Evolutionary conservation across 106 monocot species (phyloP).

Genomic region (Vanilla planifolia): DNA sequence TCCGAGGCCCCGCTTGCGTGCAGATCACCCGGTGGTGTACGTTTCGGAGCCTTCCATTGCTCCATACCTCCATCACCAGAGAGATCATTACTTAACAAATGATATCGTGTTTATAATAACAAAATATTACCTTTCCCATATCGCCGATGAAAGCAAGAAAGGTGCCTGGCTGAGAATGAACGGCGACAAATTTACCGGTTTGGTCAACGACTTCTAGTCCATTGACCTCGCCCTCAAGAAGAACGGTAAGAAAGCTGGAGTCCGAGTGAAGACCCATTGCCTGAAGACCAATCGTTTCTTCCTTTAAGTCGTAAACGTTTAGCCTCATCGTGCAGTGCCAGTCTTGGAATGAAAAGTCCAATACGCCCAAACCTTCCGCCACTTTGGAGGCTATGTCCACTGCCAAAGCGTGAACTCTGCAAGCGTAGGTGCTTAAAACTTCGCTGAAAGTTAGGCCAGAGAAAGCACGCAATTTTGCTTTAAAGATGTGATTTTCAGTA

Average conservation of each 20-base stretch:
- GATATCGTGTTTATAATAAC: too few relatives aligned
- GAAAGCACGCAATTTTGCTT: too few relatives aligned
- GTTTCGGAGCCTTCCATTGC: constrained; percentile 53
- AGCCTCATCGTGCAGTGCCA: constrained; percentile 44
- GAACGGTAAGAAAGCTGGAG: constrained; percentile 50
- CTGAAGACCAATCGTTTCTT: constrained; percentile 31
- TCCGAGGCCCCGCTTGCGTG: constrained; percentile 20
- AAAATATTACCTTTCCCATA: constrained; percentile 37
- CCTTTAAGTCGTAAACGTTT: constrained; percentile 41
- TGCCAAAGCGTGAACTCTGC: constrained; percentile 19
- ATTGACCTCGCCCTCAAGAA: constrained; percentile 55
- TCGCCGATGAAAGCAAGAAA: constrained; percentile 51
- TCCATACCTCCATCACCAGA: constrained; percentile 35
- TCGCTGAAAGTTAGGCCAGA: constrained; percentile 25
- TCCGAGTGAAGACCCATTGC: constrained; percentile 50
- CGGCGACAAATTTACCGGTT: constrained; percentile 20
- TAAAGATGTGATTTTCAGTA: neutral
- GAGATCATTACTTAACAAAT: too few relatives aligned
- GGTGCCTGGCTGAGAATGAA: constrained; percentile 45
- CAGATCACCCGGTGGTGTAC: constrained; percentile 56
- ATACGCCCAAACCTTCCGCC: constrained; percentile 35
- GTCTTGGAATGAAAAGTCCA: constrained; percentile 19
- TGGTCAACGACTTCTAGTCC: constrained; percentile 52
- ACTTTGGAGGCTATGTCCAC: constrained; percentile 33
- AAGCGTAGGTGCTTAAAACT: constrained; percentile 26